These are phyloP conservation scores for Piper longum DNA, from an alignment of 164 flowering plant species.

Conservation along the genomic window DNA sequence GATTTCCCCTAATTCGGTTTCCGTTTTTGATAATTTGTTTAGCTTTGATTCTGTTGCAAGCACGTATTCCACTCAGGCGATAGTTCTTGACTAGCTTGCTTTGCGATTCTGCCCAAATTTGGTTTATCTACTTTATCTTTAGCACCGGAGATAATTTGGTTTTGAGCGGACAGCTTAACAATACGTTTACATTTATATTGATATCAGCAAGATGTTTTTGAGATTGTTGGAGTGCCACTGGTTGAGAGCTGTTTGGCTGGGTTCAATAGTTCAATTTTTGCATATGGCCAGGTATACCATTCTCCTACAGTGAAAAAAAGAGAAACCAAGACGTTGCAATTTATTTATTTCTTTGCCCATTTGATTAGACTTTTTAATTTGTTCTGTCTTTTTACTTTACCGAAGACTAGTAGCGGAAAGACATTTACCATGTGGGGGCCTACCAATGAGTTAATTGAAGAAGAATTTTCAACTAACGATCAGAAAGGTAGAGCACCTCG, in stretches of 20 bases:
- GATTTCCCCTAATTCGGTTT: slow-evolving; percentile 43
- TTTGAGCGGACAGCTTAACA: background rate
- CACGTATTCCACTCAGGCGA: slow-evolving; percentile 56
- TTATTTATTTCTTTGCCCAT: too few relatives aligned
- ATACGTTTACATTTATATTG: background rate
- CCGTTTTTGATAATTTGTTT: slow-evolving; percentile 58
- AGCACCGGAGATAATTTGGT: background rate
- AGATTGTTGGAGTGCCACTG: slow-evolving; percentile 67
- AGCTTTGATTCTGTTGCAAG: slow-evolving; percentile 82
- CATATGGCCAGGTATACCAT: slow-evolving; percentile 80
- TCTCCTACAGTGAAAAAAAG: too few relatives aligned
- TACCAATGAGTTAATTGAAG: slow-evolving; percentile 66
- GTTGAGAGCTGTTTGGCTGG: slow-evolving; percentile 34
- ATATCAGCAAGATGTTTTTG: slow-evolving; percentile 59
- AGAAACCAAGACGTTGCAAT: too few relatives aligned
- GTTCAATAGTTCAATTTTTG: slow-evolving; percentile 93
- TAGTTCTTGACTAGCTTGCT: background rate
- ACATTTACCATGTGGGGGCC: slow-evolving; percentile 99
- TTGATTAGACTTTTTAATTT: too few relatives aligned
- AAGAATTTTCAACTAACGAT: slow-evolving; percentile 27
- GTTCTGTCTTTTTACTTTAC: background rate
- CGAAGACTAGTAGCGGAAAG: slow-evolving; percentile 94
- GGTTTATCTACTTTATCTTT: background rate
- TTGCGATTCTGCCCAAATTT: background rate
- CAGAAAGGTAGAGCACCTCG: slow-evolving; percentile 82